Base-by-base conservation (phyloP, 2,329 filamentous ascomycete species). In the Salinomyces thailandicus region DNA sequence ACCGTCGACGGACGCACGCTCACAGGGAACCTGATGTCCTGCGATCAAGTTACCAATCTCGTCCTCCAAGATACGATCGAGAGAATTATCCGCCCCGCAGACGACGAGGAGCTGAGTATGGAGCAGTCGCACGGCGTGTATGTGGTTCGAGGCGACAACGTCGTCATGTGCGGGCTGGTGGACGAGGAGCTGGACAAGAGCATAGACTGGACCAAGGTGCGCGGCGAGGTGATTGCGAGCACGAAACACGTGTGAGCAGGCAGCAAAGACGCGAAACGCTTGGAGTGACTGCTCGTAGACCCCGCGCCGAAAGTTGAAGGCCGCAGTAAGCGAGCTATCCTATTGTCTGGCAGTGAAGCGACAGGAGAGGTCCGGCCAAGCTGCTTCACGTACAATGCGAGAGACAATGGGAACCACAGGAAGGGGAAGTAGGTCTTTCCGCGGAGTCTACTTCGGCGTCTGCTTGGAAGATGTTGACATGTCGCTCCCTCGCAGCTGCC, bases 141-240 rank as follows among this genome's bases (percentile, higher is more conserved):
- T 59, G 72, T 98, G 39, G 83, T 98, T 39, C 75, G 91, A 42
- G 91, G 91, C 35, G 91, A 98, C 59, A 95, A 93, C 55, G 89
- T 98, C 32, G 87, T 86, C 44, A 72, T 93, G 12, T 83, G 91
- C 39, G 91, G 91, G 2, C 68, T 93, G 39, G 79, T 98, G 19
- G 86, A 98, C 59, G 87, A 94, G 62, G 73, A 82, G 50, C 67
- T 96, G 41, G 91, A 98, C 63, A 73, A 71, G 26, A 86, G 81
- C 51, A 96, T 98, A 56, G 80, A 95, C 64, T 98, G 91, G 91
- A 71, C 73, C 14, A 79, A 93, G 60, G 91, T 98, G 26, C 81
- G 82, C 57, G 89, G 89, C 4, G 77, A 79, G 41, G 77, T 81
- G 18, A 81, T 96, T 52, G 85, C 85, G 39, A 78, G 77, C 36